Evolutionary conservation across 352 stramenopile species (phyloP).

Genomic region (Globisporangium abappressorium): DNA sequence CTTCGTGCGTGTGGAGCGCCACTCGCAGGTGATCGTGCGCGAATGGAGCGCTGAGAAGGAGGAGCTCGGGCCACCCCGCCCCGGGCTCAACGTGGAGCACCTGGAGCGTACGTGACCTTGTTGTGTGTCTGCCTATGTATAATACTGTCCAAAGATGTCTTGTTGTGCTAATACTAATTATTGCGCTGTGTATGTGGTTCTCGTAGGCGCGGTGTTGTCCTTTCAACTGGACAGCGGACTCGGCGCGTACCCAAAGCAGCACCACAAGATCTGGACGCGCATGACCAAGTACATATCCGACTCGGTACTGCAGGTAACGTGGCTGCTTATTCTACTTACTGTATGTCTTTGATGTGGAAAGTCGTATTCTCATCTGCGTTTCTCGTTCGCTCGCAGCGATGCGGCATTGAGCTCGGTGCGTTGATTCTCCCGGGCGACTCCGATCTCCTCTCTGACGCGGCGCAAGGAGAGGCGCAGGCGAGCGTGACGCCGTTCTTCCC

Average conservation of each 20-base stretch:
- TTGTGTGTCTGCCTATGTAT: neutral
- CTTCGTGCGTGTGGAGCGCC: conserved; percentile 61
- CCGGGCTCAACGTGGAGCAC: conserved; percentile 62
- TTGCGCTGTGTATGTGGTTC: neutral
- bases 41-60: conserved; percentile 79
- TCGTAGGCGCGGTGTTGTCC: conserved; percentile 51
- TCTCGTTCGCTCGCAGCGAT: conserved; percentile 37
- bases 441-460: conserved; percentile 32
- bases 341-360: neutral
- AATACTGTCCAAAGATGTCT: neutral
- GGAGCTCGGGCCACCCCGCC: conserved; percentile 56
- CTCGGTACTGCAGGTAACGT: conserved; percentile 52
- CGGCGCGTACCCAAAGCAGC: conserved; percentile 76
- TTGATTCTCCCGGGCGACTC: conserved; percentile 70
- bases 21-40: conserved; percentile 66
- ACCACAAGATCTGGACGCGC: conserved; percentile 65
- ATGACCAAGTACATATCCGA: conserved; percentile 69
- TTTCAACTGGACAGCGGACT: conserved; percentile 83
- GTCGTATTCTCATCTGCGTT: too few species aligned
- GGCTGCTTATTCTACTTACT: neutral
- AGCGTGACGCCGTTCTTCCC: conserved; percentile 67
- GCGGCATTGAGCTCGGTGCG: conserved; percentile 55
- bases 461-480: conserved; percentile 9
- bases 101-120: conserved; percentile 51
- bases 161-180: neutral